Base-by-base conservation (phyloP, 2,329 filamentous ascomycete species). In the Podosphaera aphanis region DNA sequence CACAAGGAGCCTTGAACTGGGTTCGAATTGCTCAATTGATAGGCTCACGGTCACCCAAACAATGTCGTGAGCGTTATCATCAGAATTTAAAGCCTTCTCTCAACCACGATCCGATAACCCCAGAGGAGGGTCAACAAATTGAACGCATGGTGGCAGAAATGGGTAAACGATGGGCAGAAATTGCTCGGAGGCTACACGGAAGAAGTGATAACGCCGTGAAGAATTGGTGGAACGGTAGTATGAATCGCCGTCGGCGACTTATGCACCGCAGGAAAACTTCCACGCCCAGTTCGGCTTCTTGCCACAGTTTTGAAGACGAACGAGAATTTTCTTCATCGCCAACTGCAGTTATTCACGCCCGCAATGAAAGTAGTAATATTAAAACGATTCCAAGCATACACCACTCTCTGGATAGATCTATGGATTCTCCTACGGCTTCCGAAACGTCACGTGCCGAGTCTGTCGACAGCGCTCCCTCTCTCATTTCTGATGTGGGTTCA, bases 211-310 rank as follows among this genome's bases (percentile, higher is more conserved):
- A 94, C 57, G 81, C 83, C 23, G 83, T 94, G 51, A 94, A 94
- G 73, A 94, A 94, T 62, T 94, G 85, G 84, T 93, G 83, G 83
- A 93, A 93, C 59, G 85, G 86, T 43, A 83, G 79, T 59, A 81
- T 86, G 70, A 93, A 93, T 64, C 75, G 85, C 56, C 71, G 79
- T 56, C 61, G 65, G 60, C 51, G 64, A 23, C 50, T 58, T 25
- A 53, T 55, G 7, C 52, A 57, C 23, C 55, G 56, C 25, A 47
- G 55, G 35, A 53, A 55, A 41, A 53, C 52, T 13, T 55, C 57
- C 4, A 48, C 53, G 29, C 55, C 53, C 15, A 47, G 49, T 21
- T 31, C 49, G 25, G 48, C 48, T 27, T 47, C 29, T 11, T n/a
- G 15, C 11, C 29, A n/a, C 13, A n/a, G 47, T 10, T 59, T 56